Evolutionary conservation across 345 rosid species (phyloP).

Genomic region (Pugionium cornutum): DNA sequence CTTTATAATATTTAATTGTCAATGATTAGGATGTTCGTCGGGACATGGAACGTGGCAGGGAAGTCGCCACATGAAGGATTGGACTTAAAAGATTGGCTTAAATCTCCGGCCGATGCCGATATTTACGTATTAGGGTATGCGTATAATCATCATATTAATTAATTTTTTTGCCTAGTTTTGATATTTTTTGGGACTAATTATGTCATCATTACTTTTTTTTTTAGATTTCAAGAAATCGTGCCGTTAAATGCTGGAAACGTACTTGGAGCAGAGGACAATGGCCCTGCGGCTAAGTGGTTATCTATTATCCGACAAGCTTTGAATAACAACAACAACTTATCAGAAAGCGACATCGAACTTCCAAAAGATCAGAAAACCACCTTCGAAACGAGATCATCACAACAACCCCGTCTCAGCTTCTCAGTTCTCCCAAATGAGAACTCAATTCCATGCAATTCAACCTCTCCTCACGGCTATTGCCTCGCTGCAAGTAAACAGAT

Average conservation of each 20-base stretch:
- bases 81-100: conserved; percentile 70
- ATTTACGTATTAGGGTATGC: conserved; percentile 83
- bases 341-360: conserved; percentile 23
- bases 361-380: conserved; percentile 31
- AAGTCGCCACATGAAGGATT: conserved; percentile 67
- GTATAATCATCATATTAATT: conserved; percentile 12
- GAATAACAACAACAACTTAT: conserved; percentile 38
- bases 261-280: conserved; percentile 73
- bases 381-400: conserved; percentile 33
- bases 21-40: conserved; percentile 72
- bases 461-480: conserved; percentile 42
- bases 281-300: conserved; percentile 82
- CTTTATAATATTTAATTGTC: conserved; percentile 2
- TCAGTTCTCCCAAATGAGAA: conserved; percentile 30
- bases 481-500: conserved; percentile 91
- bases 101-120: conserved; percentile 57
- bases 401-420: conserved; percentile 53
- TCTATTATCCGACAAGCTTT: conserved; percentile 66
- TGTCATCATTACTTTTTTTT: conserved; percentile 4
- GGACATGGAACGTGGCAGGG: conserved; percentile 96
- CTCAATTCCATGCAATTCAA: conserved; percentile 35
- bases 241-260: conserved; percentile 86
- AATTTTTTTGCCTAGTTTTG: not conserved
- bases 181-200: not conserved
- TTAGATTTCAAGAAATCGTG: conserved; percentile 87